Conservation (phyloP, 441 rosid species). For the Omphalea diandra region DNA sequence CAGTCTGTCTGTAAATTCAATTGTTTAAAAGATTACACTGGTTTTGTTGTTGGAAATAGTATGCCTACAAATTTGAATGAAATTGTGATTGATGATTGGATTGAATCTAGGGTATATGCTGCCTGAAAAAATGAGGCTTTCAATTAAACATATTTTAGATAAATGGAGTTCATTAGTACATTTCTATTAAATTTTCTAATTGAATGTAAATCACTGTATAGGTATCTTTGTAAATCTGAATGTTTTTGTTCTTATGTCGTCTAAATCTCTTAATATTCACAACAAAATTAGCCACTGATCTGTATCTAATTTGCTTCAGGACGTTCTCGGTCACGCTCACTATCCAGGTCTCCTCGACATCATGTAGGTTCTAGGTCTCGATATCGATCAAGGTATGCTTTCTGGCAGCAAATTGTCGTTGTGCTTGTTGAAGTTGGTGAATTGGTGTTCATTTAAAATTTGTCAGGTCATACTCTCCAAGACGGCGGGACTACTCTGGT, state of each 20-base stretch:
- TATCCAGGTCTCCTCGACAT: slow-evolving; percentile 72
- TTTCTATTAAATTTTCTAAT: too few relatives aligned
- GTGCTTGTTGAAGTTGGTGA: neutral
- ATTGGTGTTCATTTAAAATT: neutral
- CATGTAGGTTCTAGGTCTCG: slow-evolving; percentile 71
- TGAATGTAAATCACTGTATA: too few relatives aligned
- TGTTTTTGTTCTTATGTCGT: neutral
- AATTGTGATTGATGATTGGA: too few relatives aligned
- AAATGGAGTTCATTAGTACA: too few relatives aligned
- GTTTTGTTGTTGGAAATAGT: too few relatives aligned
- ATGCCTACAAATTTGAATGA: too few relatives aligned
- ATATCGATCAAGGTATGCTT: slow-evolving; percentile 81
- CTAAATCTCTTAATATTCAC: neutral
- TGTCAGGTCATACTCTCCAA: slow-evolving; percentile 82
- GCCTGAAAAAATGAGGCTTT: too few relatives aligned
- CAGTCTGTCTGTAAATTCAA: too few relatives aligned
- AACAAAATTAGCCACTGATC: slow-evolving; percentile 11
- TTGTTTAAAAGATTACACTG: too few relatives aligned
- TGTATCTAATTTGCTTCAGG: slow-evolving; percentile 42
- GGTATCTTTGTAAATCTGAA: neutral
- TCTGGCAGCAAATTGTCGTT: slow-evolving; percentile 4
- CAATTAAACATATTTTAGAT: too few relatives aligned
- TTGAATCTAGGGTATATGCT: too few relatives aligned
- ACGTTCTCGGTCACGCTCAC: slow-evolving; percentile 75
- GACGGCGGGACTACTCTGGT: slow-evolving; percentile 58